Conservation (phyloP, 2,329 filamentous ascomycete genomes). For the Colletotrichum viniferum region DNA sequence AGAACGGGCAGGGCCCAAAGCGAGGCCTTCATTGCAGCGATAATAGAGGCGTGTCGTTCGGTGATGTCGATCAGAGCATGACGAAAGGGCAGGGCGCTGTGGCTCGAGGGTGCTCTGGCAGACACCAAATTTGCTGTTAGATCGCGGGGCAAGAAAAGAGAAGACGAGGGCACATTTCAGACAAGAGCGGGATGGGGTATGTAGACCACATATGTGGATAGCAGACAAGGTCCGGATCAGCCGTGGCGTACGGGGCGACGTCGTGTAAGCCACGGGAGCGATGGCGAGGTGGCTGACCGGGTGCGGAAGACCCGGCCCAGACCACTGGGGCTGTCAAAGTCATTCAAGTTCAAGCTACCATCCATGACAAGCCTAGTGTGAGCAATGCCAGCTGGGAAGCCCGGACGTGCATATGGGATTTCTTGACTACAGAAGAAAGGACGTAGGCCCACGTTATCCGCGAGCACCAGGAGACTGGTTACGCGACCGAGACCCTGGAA, state of each 20-base stretch:
- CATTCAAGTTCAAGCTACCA: not conserved
- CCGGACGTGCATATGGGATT: not conserved
- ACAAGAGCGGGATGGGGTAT: not conserved
- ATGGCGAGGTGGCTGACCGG: slow-evolving; percentile 5
- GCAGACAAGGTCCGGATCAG: not conserved
- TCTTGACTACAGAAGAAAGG: not conserved
- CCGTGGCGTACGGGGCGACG: not conserved
- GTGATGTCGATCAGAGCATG: not conserved
- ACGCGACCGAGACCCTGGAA: not conserved
- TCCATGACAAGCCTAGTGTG: not conserved
- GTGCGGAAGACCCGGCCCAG: slow-evolving; percentile 11
- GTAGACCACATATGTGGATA: not conserved
- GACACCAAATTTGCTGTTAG: not conserved
- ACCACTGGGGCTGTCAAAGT: not conserved
- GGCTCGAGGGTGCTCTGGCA: not conserved
- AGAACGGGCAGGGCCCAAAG: not conserved
- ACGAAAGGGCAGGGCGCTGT: not conserved
- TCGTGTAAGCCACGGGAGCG: slow-evolving; percentile 11
- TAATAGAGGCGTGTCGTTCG: not conserved
- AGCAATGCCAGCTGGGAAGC: not conserved
- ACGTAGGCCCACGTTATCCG: not conserved
- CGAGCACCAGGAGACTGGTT: not conserved
- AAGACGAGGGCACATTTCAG: not conserved
- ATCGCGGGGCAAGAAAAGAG: not conserved
- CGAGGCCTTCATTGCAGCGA: slow-evolving; percentile 2